Evolutionary conservation across 2,329 filamentous ascomycete species (phyloP).

Genomic region (Zymoseptoria tritici): DNA sequence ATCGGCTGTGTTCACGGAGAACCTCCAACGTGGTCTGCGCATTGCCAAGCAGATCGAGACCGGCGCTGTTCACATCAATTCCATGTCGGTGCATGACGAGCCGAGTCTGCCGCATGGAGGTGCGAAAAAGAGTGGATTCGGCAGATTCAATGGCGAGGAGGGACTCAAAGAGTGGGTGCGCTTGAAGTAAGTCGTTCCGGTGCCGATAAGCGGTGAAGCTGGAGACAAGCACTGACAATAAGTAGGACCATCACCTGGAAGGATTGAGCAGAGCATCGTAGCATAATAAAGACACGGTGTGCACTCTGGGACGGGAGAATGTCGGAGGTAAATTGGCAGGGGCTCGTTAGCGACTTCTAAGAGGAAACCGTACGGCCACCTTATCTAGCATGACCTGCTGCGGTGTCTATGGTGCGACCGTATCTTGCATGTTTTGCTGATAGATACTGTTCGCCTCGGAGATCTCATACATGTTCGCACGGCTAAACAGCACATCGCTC

Average conservation of each 20-base stretch:
- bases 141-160: slow-evolving; percentile 39
- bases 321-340: too few species aligned
- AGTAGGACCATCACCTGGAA: slow-evolving; percentile 21
- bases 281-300: too few species aligned
- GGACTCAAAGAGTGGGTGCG: slow-evolving; percentile 42
- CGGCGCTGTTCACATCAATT: slow-evolving; percentile 49
- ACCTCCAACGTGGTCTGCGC: slow-evolving; percentile 44
- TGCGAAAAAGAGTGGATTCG: slow-evolving; percentile 41
- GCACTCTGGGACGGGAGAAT: too few species aligned
- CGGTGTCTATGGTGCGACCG: too few species aligned
- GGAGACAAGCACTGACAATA: not conserved
- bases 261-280: slow-evolving; percentile 5
- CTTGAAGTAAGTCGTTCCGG: slow-evolving; percentile 13
- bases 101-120: slow-evolving; percentile 40
- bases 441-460: too few species aligned
- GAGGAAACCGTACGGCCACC: too few species aligned
- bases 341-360: too few species aligned
- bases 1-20: slow-evolving; percentile 62
- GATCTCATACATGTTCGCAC: too few species aligned
- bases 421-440: too few species aligned
- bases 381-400: too few species aligned
- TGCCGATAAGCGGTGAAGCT: not conserved
- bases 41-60: slow-evolving; percentile 45
- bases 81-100: slow-evolving; percentile 43
- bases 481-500: too few species aligned